Base-by-base conservation (phyloP, 2,329 filamentous ascomycete species). In the Claviceps sorghi region DNA sequence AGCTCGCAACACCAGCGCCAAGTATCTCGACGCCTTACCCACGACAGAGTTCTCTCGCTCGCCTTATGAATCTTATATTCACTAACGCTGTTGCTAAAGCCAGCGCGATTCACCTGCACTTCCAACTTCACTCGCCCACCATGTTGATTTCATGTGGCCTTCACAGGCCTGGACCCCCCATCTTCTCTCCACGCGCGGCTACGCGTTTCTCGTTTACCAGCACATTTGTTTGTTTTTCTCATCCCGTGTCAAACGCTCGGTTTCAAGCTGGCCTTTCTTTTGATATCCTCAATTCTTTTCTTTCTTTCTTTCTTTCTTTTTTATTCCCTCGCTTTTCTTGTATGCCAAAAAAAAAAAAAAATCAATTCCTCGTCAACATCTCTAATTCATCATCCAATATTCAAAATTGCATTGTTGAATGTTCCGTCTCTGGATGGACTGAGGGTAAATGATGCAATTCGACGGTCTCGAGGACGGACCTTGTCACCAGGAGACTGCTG, bases 221-320 rank as follows among this genome's bases (percentile, higher is more conserved):
- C 26, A 44, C 22, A 30, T 45, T 15, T 45, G 22, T 45, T 45
- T 45, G 22, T 29, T 45, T 45, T 45, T 21, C 41, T 43, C 21
- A 9, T 43, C 6, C 26, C 26, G 43, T n/a, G 9, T 10, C 22
- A 38, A 45, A 29, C 43, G n/a, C 26, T 30, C 3, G 9, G 1
- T 43, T 43, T 1, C 41, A 22, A 8, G 21, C 21, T 10, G 40
- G 15, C 6, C 34, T 36, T 7, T 36, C 13, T 15, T 36, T 19
- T 42, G 1, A 60, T 57, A n/a, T 62, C 69, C 4, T 61, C 58
- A 7, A 58, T 38, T 50, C 69, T 59, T 26, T 72, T 70, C 17
- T n/a, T 9, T 7, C 11, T 7, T 29, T 26, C 43, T n/a, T n/a
- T n/a, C n/a, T n/a, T n/a, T n/a, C n/a, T n/a, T n/a, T n/a, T n/a